Evolutionary conservation across 2,329 filamentous ascomycete species (phyloP), one percentile per base, ranked within the genome.

Genomic region (Diplocarpon mali): DNA sequence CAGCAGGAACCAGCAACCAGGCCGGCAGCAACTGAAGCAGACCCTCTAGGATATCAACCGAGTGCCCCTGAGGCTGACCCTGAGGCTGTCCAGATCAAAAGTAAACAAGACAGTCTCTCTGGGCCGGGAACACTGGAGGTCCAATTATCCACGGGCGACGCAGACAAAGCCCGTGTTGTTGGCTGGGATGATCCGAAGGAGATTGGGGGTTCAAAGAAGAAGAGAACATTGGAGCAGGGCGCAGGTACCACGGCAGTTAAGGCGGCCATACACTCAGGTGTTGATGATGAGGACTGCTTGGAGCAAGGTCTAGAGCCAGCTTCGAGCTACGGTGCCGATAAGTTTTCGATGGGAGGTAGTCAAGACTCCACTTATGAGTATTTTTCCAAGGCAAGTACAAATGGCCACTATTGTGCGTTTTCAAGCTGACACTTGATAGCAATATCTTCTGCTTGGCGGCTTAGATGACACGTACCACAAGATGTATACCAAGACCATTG

Each of bases 391-490:
- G 75, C 76, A 68, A 45, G 55, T 9, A 15, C 32, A n/a, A 10
- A 4, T 5, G 45, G 8, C 29, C 34, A 9, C n/a, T 5, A n/a
- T 1, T 32, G 17, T 3, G 16, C 24, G 6, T 15, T 20, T 7
- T 20, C 14, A 36, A 27, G 12, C 58, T 62, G 45, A 64, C 41
- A 9, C 2, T 31, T 14, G 28, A 28, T 32, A 78, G 59, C 69
- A 89, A 67, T 83, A 82, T 58, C 66, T 92, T 11, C 72, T 94
- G 5, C 73, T 94, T 2, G 85, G 85, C 46, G 88, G 87, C 1
- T 69, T 79, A 1, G 76, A 81, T 50, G 66, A 72, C 27, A 84
- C 87, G 60, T 93, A 93, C 62, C 69, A 72, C 49, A 73, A 72
- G 15, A 74, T 94, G 64, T 87, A 93, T 60, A 70, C 81, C 46